Evolutionary conservation across 345 rosid genomes (phyloP).

Genomic region (Camelina laxa): DNA sequence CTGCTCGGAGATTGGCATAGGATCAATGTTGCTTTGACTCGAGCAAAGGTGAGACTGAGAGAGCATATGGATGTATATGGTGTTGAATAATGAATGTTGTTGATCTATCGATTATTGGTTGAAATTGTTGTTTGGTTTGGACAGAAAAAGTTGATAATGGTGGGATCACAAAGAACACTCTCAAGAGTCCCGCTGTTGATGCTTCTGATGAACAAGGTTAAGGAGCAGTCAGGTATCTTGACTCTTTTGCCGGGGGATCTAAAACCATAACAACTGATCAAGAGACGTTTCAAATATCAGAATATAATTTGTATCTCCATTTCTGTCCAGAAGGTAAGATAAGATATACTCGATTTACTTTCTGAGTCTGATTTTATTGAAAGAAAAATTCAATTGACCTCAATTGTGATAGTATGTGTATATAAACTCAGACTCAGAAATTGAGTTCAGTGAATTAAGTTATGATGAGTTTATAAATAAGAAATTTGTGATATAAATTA

Average conservation of each 20-base stretch:
- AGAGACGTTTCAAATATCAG: background rate
- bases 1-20: conserved; percentile 97
- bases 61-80: background rate
- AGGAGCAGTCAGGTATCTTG: conserved; percentile 69
- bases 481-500: no score
- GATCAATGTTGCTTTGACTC: conserved; percentile 90
- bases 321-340: conserved; percentile 10
- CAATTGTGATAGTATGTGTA: background rate
- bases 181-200: conserved; percentile 79
- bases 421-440: no score
- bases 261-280: conserved; percentile 20
- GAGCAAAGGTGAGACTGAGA: conserved; percentile 74
- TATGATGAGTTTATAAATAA: no score
- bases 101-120: background rate
- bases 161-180: conserved; percentile 80
- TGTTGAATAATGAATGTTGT: conserved; percentile 15
- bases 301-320: background rate
- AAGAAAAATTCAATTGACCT: background rate
- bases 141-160: conserved; percentile 93
- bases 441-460: background rate
- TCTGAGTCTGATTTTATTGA: conserved; percentile 8
- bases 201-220: conserved; percentile 78
- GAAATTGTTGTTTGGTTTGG: conserved; percentile 13
- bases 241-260: conserved; percentile 42
- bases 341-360: conserved; percentile 5